Base-by-base conservation (phyloP, 495 filamentous ascomycete species). In the Penicillium dipodomyicola region DNA sequence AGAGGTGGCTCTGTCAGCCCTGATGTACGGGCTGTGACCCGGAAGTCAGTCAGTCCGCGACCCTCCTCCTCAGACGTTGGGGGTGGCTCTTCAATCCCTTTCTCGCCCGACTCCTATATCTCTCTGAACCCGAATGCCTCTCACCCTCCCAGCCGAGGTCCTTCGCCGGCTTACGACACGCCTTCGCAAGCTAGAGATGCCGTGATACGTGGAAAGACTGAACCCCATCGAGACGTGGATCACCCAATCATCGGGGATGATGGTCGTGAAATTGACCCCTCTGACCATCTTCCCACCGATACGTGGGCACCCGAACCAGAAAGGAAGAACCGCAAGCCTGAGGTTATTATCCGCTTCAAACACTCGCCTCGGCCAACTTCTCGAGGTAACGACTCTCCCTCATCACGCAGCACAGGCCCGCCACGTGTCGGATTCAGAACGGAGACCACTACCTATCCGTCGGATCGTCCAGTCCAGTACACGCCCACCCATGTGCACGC, bases 291-390 rank as follows among this genome's bases (percentile, higher is more conserved):
- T 1, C 94, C 93, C 0, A 83, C 90, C 44, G 87, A 92, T 37
- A 90, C 86, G 4, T 97, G 92, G 89, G 94, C 94, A 0, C 94
- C 94, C 1, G 92, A 97, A 67, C 93, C 93, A 1, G 93, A 97
- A 63, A 78, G 80, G 23, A 94, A 91, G 70, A 81, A 78, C 37
- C 79, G 83, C 47, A 82, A 82, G 25, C 75, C 83, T 8, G 80
- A 82, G 41, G 75, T 82, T 2, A 76, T 80, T 15, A 71, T 82
- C 37, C 77, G 80, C 9, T 82, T 82, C 65, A 75, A 77, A 48
- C 71, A 76, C 45, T 62, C 68, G 1, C 79, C 81, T 12, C 53
- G 65, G 10, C 65, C 58, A 41, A 71, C 65, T 8, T 70, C 67
- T 19, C 50, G 65, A 32, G 65, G 62, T 6, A 64, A 66, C 29